Evolutionary conservation across 148 eudicot genomes (phyloP).

Genomic region (Drosera capensis): DNA sequence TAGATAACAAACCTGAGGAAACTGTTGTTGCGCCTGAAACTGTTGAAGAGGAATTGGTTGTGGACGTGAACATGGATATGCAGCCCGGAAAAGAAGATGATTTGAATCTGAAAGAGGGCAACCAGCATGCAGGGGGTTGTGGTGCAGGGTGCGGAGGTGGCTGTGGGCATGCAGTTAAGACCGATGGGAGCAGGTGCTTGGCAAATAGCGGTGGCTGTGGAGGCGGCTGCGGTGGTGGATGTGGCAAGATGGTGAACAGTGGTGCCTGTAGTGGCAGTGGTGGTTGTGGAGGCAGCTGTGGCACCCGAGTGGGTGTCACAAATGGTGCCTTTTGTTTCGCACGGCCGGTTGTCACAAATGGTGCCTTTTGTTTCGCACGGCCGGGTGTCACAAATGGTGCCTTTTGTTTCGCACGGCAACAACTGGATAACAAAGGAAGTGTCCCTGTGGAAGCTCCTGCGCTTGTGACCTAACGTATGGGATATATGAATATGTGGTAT

Average conservation of each 20-base stretch:
- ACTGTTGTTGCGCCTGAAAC: slow-evolving; percentile 4
- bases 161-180: too few species aligned
- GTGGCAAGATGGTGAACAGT: slow-evolving; percentile 18
- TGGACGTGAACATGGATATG: slow-evolving; percentile 7
- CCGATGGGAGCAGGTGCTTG: too few species aligned
- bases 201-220: slow-evolving; percentile 21
- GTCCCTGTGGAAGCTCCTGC: too few species aligned
- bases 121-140: slow-evolving; percentile 7
- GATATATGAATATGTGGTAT: too few species aligned
- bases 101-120: slow-evolving; percentile 4
- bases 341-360: too few species aligned
- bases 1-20: slow-evolving; percentile 4
- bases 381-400: too few species aligned
- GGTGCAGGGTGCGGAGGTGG: slow-evolving; percentile 3
- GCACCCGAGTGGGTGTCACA: slow-evolving; percentile 30
- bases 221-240: slow-evolving; percentile 12
- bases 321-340: too few species aligned
- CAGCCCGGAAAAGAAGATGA: slow-evolving; percentile 6
- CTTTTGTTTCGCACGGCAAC: too few species aligned
- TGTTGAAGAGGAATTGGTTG: slow-evolving; percentile 6
- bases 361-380: too few species aligned
- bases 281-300: slow-evolving; percentile 13
- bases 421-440: too few species aligned
- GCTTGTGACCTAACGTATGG: too few species aligned
- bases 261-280: slow-evolving; percentile 25